Evolutionary conservation across 2,329 filamentous ascomycete species (phyloP).

Genomic region (Sordariomycetes sp.): DNA sequence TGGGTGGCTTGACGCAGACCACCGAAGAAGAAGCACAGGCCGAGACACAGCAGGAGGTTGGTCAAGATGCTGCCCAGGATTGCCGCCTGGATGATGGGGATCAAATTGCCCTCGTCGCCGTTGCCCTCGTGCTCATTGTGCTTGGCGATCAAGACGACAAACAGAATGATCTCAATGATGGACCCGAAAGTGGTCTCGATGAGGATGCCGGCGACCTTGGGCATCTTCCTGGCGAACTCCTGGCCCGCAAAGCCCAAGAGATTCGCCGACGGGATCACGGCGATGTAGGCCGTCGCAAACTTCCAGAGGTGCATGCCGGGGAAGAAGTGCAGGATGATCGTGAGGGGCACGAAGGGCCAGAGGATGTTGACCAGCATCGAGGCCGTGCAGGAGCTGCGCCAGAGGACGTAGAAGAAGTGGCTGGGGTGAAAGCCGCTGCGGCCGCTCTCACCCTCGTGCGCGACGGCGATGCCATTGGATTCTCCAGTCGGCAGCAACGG

Average conservation of each 20-base stretch:
- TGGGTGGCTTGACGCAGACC: constrained; percentile 51
- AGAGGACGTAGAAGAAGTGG: constrained; percentile 32
- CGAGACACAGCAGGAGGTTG: constrained; percentile 58
- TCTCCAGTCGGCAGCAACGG: background rate
- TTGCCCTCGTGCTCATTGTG: constrained; percentile 12
- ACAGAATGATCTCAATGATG: constrained; percentile 59
- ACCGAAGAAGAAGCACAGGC: constrained; percentile 58
- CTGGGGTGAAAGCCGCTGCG: constrained; percentile 30
- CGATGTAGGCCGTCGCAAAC: constrained; percentile 36
- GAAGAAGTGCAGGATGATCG: constrained; percentile 29
- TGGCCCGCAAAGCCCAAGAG: constrained; percentile 37
- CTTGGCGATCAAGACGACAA: constrained; percentile 49
- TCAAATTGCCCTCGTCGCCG: constrained; percentile 25
- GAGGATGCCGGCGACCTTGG: constrained; percentile 49
- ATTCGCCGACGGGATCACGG: constrained; percentile 39
- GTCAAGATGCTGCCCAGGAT: constrained; percentile 62
- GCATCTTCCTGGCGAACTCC: constrained; percentile 56
- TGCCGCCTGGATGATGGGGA: constrained; percentile 58
- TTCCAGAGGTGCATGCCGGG: constrained; percentile 28
- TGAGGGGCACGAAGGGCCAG: constrained; percentile 37
- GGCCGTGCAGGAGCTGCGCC: constrained; percentile 30
- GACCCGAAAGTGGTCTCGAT: constrained; percentile 47
- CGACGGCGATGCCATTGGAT: constrained; percentile 5
- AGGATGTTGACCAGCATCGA: constrained; percentile 36
- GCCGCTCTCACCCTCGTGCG: constrained; percentile 33